Base-by-base conservation (phyloP, 1,284 basidiomycete genomes). In the Microbotryum saponariae region DNA sequence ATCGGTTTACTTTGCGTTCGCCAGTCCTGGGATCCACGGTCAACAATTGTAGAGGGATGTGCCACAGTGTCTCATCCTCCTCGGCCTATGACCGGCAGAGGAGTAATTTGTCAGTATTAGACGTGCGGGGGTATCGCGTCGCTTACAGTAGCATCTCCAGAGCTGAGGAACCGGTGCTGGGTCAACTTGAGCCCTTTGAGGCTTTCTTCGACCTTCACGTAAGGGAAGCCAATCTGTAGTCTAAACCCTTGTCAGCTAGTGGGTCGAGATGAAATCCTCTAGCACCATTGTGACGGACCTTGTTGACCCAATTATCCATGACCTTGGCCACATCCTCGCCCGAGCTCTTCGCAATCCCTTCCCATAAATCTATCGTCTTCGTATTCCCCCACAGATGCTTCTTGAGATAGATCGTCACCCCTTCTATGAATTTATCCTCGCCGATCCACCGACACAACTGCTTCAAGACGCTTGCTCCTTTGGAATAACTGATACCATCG, bases 41-140 rank as follows among this genome's bases (percentile, higher is more conserved):
- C 70, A 89, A 78, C 65, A 97, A 76, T 72, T 83, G 83, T 64
- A 97, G 79, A 14, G 94, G 94, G 46, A 97, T 76, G 58, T 73
- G 85, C 93, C 94, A 97, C 64, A 91, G 80, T 3, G 91, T 96
- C 77, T 91, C 81, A 73, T 97, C 93, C 69, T 97, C 89, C 73
- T 91, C 84, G 8, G 31, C 20, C 44, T 14, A 71, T 42, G 37
- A 16, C 6, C 16, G 37, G 12, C 12, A 31, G 37, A 16, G 37
- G 12, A 6, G 16, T 16, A 16, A 42, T 16, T 18, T 6, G 12
- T 42, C 37, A 18, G 16, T 42, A 18, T 42, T 9, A 12, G 37
- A 42, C 1, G 16, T 42, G 14, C 37, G 9, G 16, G 12, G 14
- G 5, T 12, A 37, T 42, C 12, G 16, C 14, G 37, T 42, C 14